A percentile compares a stretch with the other conserved stretches of the same genome.
phyloP scores from a whole-genome alignment of 2,329 filamentous ascomycete genomes.

The Fusarium sp. region DNA sequence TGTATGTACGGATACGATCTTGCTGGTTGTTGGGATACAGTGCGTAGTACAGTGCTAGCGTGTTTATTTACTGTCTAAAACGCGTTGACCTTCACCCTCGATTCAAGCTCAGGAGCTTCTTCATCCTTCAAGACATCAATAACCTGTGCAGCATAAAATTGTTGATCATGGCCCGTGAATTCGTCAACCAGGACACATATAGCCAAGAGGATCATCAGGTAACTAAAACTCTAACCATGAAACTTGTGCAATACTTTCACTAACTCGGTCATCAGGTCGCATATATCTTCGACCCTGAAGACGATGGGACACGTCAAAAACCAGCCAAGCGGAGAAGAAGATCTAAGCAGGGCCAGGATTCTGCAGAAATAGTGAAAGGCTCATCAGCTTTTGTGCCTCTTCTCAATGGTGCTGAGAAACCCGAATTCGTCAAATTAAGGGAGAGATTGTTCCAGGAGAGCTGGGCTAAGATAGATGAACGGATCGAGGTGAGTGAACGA shows the following conservation, averaged over 20 bases:
- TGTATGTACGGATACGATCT: not conserved
- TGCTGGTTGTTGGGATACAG: conserved; percentile 12
- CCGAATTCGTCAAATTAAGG: conserved; percentile 61
- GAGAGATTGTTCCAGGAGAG: conserved; percentile 68
- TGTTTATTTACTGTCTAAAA: conserved; percentile 25
- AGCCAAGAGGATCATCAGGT: conserved; percentile 59
- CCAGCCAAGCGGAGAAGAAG: conserved; percentile 68
- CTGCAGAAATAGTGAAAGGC: conserved; percentile 12
- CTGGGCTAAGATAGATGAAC: conserved; percentile 72
- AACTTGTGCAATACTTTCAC: not conserved
- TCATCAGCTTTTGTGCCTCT: conserved; percentile 59
- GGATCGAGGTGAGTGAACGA: conserved; percentile 60
- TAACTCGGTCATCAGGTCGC: conserved; percentile 58
- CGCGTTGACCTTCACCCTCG: conserved; percentile 30
- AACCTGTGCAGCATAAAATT: not conserved
- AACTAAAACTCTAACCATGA: not conserved
- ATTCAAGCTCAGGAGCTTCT: conserved; percentile 16
- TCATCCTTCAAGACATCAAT: not conserved
- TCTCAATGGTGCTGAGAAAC: conserved; percentile 63
- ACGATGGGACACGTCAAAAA: conserved; percentile 47
- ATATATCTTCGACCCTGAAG: conserved; percentile 68
- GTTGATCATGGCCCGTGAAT: conserved; percentile 39
- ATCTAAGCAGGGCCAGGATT: conserved; percentile 51
- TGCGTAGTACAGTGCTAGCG: conserved; percentile 29
- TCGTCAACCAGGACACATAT: conserved; percentile 39